Percentiles rank a stretch among this genome's conserved stretches.
phyloP scores from a whole-genome alignment of 495 filamentous ascomycete species.

The Aspergillus carlsbadensis region DNA sequence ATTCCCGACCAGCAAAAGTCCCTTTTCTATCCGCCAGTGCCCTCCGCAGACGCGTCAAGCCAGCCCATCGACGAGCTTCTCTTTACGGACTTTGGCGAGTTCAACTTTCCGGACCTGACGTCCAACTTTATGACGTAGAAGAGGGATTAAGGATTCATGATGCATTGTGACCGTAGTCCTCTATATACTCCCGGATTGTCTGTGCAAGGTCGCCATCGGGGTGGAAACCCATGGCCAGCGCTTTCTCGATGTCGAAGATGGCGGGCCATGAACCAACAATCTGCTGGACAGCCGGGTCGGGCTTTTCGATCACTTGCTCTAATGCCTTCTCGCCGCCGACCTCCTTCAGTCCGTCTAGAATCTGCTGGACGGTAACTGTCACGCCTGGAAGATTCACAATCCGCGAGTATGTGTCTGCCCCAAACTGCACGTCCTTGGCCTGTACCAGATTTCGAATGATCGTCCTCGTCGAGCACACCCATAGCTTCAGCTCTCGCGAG shows the following conservation, averaged over 20 bases:
- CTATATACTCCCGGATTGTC: conserved; percentile 7
- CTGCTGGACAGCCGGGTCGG: background rate
- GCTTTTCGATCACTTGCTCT: background rate
- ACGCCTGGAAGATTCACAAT: conserved; percentile 3
- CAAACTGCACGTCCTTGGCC: background rate
- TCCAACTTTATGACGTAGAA: conserved; percentile 10
- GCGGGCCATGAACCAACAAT: conserved; percentile 7
- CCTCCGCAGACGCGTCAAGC: background rate
- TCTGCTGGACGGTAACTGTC: background rate
- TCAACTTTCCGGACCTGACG: conserved; percentile 10
- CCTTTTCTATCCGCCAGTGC: background rate
- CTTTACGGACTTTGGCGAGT: conserved; percentile 7
- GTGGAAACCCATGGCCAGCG: background rate
- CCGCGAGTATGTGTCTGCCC: background rate
- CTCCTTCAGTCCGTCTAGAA: background rate
- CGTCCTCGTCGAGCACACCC: conserved; percentile 3
- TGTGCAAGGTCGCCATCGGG: conserved; percentile 1
- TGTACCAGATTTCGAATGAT: conserved; percentile 3
- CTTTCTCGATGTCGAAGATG: background rate
- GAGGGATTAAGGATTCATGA: background rate
- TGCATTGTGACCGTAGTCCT: conserved; percentile 2
- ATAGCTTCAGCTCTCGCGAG: background rate
- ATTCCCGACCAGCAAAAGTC: background rate
- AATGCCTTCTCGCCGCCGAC: background rate
- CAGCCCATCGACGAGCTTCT: conserved; percentile 7